A percentile compares a stretch with the other conserved stretches of the same genome.
Evolutionary conservation across 495 filamentous ascomycete genomes (phyloP).

Genomic region (Hypomontagnella monticulosa): DNA sequence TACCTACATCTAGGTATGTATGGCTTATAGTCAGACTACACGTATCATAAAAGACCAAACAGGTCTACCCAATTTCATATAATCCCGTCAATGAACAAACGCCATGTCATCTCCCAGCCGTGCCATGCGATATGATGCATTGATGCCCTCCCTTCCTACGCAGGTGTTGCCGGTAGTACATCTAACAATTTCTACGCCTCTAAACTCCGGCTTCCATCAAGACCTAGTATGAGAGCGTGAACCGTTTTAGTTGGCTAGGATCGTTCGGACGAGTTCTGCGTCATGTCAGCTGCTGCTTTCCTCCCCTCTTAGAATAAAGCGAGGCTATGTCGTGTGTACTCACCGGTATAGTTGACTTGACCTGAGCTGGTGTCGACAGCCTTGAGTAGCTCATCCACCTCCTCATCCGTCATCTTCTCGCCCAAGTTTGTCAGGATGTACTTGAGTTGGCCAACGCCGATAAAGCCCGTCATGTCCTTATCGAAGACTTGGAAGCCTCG

Average conservation of each 20-base stretch:
- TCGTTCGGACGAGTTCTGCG: slow-evolving; percentile 88
- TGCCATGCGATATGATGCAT: slow-evolving; percentile 26
- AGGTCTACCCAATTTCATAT: slow-evolving; percentile 34
- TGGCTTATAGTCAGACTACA: slow-evolving; percentile 25
- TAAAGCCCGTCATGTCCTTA: slow-evolving; percentile 98
- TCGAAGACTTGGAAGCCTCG: slow-evolving; percentile 99
- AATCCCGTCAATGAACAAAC: slow-evolving; percentile 43
- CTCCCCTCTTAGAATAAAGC: neutral
- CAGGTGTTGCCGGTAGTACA: slow-evolving; percentile 16
- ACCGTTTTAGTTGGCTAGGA: slow-evolving; percentile 81
- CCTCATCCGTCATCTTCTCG: slow-evolving; percentile 98
- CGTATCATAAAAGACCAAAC: slow-evolving; percentile 32
- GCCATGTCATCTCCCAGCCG: slow-evolving; percentile 43
- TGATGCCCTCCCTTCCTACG: slow-evolving; percentile 2
- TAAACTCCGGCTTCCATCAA: slow-evolving; percentile 34
- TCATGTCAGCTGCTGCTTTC: slow-evolving; percentile 15
- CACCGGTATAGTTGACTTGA: slow-evolving; percentile 96
- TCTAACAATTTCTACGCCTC: slow-evolving; percentile 33
- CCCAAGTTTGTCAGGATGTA: slow-evolving; percentile 97
- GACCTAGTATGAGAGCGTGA: slow-evolving; percentile 10
- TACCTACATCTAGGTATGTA: slow-evolving; percentile 3
- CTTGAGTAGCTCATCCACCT: slow-evolving; percentile 98
- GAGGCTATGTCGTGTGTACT: slow-evolving; percentile 31
- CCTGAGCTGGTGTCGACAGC: slow-evolving; percentile 92
- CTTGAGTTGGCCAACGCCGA: slow-evolving; percentile 94